Percentiles rank a stretch among this genome's conserved stretches.
Conservation (phyloP, 2,329 filamentous ascomycete genomes). For the Bipolaris cookei region DNA sequence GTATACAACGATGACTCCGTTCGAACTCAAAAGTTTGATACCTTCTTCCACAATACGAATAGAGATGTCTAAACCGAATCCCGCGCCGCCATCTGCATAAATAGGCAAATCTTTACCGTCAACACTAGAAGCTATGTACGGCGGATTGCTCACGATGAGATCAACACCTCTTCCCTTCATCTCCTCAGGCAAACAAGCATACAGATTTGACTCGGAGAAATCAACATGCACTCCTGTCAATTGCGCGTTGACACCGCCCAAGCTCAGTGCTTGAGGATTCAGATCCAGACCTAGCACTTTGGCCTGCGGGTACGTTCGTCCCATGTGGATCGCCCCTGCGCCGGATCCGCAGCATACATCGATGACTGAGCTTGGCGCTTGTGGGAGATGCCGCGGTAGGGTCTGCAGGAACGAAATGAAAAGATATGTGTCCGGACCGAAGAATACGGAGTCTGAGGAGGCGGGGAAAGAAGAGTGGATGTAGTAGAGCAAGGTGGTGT, state of each 20-base stretch:
- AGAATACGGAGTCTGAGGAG: slow-evolving; percentile 31
- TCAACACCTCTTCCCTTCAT: slow-evolving; percentile 21
- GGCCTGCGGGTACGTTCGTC: slow-evolving; percentile 24
- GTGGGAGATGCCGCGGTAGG: slow-evolving; percentile 15
- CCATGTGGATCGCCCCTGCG: slow-evolving; percentile 34
- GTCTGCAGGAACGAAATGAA: slow-evolving; percentile 28
- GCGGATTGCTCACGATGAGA: slow-evolving; percentile 34
- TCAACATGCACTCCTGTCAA: slow-evolving; percentile 20
- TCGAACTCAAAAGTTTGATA: slow-evolving; percentile 22
- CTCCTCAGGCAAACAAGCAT: slow-evolving; percentile 19
- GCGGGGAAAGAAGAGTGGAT: slow-evolving; percentile 33
- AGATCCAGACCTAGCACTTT: slow-evolving; percentile 29
- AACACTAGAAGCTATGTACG: slow-evolving; percentile 32
- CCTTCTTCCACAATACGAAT: slow-evolving; percentile 30
- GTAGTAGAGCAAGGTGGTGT: slow-evolving; percentile 23
- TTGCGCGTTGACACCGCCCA: slow-evolving; percentile 26
- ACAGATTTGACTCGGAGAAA: slow-evolving; percentile 31
- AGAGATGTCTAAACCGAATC: slow-evolving; percentile 32
- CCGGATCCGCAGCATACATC: slow-evolving; percentile 36
- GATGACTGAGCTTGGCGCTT: slow-evolving; percentile 20
- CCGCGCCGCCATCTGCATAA: slow-evolving; percentile 33
- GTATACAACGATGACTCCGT: slow-evolving; percentile 29
- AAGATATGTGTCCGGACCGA: slow-evolving; percentile 34
- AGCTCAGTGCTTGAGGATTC: slow-evolving; percentile 26
- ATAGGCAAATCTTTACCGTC: slow-evolving; percentile 31